Conservation (phyloP, 495 filamentous ascomycete species). For the Podospora comata region DNA sequence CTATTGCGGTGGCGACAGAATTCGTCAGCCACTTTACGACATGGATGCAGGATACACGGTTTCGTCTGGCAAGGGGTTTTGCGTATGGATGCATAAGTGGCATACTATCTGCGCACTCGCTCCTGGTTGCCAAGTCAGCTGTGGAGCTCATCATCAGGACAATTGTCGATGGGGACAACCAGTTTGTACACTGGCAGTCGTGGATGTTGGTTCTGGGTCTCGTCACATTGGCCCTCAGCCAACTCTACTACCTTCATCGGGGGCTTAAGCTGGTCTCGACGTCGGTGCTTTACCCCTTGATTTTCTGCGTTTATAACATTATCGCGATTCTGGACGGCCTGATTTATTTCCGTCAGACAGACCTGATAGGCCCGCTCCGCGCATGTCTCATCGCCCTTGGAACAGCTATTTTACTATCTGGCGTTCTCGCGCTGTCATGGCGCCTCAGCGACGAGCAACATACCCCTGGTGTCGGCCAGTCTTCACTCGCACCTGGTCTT, state of each 20-base stretch:
- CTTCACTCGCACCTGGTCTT: slow-evolving; percentile 63
- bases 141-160: slow-evolving; percentile 96
- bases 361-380: slow-evolving; percentile 68
- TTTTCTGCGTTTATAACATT: slow-evolving; percentile 99
- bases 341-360: slow-evolving; percentile 91
- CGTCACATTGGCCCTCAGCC: slow-evolving; percentile 76
- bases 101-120: slow-evolving; percentile 86
- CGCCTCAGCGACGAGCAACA: slow-evolving; percentile 72
- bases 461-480: slow-evolving; percentile 56
- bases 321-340: slow-evolving; percentile 96
- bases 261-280: slow-evolving; percentile 93
- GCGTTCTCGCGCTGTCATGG: slow-evolving; percentile 93
- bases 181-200: slow-evolving; percentile 96
- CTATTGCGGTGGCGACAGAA: slow-evolving; percentile 63
- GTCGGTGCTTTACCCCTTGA: slow-evolving; percentile 92
- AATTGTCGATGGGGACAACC: slow-evolving; percentile 79
- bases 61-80: slow-evolving; percentile 82
- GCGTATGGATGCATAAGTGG: slow-evolving; percentile 87
- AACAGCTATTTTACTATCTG: slow-evolving; percentile 77
- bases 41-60: slow-evolving; percentile 53
- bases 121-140: slow-evolving; percentile 93
- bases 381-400: slow-evolving; percentile 84
- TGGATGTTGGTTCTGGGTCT: slow-evolving; percentile 90
- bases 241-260: slow-evolving; percentile 92
- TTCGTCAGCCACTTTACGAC: slow-evolving; percentile 47